These are phyloP conservation scores for Xylaria nigripes DNA, from an alignment of 495 filamentous ascomycete species.

Conservation along the genomic window DNA sequence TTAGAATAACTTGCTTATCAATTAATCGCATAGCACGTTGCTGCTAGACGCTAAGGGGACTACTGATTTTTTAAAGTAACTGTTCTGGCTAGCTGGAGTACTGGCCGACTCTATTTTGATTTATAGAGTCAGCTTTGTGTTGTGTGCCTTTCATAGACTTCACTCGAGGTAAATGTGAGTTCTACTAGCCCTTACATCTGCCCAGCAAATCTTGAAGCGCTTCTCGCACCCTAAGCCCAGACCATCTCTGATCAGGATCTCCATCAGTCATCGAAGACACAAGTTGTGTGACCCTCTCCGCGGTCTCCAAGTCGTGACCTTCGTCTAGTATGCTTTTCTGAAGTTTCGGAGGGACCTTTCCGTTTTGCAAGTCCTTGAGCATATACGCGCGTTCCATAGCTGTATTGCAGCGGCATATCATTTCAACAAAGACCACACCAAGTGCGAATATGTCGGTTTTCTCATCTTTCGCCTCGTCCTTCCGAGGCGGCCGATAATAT, in stretches of 20 bases:
- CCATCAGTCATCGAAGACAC: conserved; percentile 42
- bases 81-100: too few species aligned
- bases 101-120: too few species aligned
- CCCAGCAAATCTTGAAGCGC: conserved; percentile 12
- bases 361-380: conserved; percentile 36
- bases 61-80: background rate
- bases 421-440: conserved; percentile 47
- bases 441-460: conserved; percentile 48
- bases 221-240: conserved; percentile 14
- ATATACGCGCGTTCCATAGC: conserved; percentile 49
- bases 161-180: background rate
- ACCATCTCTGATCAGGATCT: conserved; percentile 35
- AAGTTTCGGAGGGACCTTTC: conserved; percentile 11
- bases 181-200: conserved; percentile 3
- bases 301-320: conserved; percentile 26
- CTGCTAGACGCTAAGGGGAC: too few species aligned
- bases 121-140: too few species aligned
- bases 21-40: too few species aligned
- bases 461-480: conserved; percentile 36
- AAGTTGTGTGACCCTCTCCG: conserved; percentile 33
- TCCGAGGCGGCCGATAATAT: conserved; percentile 21
- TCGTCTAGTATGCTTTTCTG: conserved; percentile 16
- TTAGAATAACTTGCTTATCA: too few species aligned
- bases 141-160: too few species aligned
- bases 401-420: conserved; percentile 42